Evolutionary conservation across 345 rosid species (phyloP).

Genomic region (Balakata baccata): DNA sequence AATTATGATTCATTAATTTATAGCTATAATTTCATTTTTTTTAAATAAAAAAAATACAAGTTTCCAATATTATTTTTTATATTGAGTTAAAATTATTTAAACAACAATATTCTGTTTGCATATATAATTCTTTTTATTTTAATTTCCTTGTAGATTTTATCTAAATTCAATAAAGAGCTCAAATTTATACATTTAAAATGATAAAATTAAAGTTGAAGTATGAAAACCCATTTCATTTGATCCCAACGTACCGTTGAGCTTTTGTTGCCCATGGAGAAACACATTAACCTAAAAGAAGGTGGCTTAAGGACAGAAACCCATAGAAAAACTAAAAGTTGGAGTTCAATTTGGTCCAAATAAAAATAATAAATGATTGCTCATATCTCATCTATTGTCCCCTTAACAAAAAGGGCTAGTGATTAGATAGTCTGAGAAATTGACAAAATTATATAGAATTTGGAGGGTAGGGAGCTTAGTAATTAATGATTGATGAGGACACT

Average conservation of each 20-base stretch:
- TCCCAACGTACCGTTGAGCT: slow-evolving; percentile 21
- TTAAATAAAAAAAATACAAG: too few relatives aligned
- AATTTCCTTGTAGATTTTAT: background rate
- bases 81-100: too few relatives aligned
- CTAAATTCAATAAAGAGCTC: background rate
- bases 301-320: slow-evolving; percentile 27
- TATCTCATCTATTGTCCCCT: slow-evolving; percentile 37
- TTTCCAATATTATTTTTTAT: too few relatives aligned
- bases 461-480: slow-evolving; percentile 15
- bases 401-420: slow-evolving; percentile 21
- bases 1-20: background rate
- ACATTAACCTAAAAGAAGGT: slow-evolving; percentile 28
- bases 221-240: slow-evolving; percentile 12
- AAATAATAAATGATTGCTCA: slow-evolving; percentile 11
- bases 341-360: slow-evolving; percentile 26
- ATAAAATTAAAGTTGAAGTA: background rate
- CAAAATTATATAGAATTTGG: slow-evolving; percentile 14
- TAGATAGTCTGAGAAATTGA: slow-evolving; percentile 20
- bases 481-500: background rate
- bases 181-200: background rate
- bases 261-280: slow-evolving; percentile 32
- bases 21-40: too few relatives aligned
- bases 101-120: too few relatives aligned
- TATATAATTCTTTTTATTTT: too few relatives aligned
- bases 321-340: background rate